phyloP scores from a whole-genome alignment of 768 basidiomycete genomes.

The Favolaschia claudopus region DNA sequence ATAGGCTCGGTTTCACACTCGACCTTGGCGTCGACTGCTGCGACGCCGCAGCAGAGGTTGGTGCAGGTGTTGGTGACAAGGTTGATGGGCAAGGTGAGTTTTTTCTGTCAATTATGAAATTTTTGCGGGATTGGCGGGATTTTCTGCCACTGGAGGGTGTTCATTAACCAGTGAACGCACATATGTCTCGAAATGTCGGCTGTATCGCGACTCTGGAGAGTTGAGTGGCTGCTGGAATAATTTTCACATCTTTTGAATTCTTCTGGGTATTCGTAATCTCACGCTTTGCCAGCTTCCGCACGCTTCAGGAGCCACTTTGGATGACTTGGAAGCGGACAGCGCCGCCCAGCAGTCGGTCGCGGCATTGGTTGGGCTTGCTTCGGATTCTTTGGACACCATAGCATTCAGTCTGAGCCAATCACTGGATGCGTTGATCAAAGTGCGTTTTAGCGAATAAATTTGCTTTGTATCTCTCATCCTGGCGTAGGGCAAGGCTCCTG shows the following conservation, averaged over 20 bases:
- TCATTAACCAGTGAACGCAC: too few species aligned
- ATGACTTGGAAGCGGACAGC: conserved; percentile 76
- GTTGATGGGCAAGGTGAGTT: conserved; percentile 78
- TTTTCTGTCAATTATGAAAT: too few species aligned
- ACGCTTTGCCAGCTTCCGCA: conserved; percentile 71
- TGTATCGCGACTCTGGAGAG: too few species aligned
- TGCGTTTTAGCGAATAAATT: too few species aligned
- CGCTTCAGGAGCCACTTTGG: conserved; percentile 79
- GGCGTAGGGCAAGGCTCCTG: conserved; percentile 21
- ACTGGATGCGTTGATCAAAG: conserved; percentile 80
- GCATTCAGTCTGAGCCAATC: conserved; percentile 80
- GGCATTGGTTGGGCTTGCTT: conserved; percentile 80
- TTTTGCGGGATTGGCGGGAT: background rate
- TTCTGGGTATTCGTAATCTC: too few species aligned
- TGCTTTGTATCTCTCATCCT: conserved; percentile 2
- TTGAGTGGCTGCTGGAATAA: too few species aligned
- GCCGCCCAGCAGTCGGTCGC: conserved; percentile 80
- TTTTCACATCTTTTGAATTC: background rate
- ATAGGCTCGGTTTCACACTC: conserved; percentile 39
- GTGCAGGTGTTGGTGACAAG: conserved; percentile 82
- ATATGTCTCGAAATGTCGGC: too few species aligned
- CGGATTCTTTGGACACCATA: conserved; percentile 81
- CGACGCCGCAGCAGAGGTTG: conserved; percentile 82
- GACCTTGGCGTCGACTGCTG: conserved; percentile 42
- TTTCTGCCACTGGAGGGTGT: background rate